Evolutionary conservation across 306 rosid species (phyloP).

Genomic region (Prosopis cineraria): DNA sequence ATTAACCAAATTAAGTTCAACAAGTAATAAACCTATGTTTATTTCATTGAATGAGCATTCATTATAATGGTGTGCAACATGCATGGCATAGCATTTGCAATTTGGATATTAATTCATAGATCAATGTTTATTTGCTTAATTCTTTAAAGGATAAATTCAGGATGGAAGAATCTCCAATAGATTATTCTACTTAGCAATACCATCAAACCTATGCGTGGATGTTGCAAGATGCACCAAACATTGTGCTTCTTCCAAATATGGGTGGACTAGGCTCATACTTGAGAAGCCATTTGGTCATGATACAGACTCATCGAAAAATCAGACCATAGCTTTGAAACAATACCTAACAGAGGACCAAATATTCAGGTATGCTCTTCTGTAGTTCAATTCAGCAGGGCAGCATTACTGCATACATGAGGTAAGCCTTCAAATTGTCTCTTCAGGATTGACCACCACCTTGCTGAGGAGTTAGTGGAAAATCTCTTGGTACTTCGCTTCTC

Average conservation of each 20-base stretch:
- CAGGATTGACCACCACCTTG: slow-evolving; percentile 72
- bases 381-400: neutral
- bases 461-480: slow-evolving; percentile 71
- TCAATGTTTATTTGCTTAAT: neutral
- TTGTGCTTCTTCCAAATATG: slow-evolving; percentile 57
- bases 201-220: slow-evolving; percentile 61
- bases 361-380: slow-evolving; percentile 47
- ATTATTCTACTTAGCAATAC: slow-evolving; percentile 62
- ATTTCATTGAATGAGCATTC: neutral
- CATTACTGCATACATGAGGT: neutral
- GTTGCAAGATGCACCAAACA: slow-evolving; percentile 59
- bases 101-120: neutral
- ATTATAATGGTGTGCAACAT: neutral
- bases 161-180: slow-evolving; percentile 50
- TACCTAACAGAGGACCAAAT: slow-evolving; percentile 67
- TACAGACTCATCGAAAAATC: slow-evolving; percentile 55
- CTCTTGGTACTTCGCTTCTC: slow-evolving; percentile 74
- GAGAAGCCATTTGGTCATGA: slow-evolving; percentile 76
- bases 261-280: slow-evolving; percentile 74
- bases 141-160: slow-evolving; percentile 5
- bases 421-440: slow-evolving; percentile 11
- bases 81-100: neutral
- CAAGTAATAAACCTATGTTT: neutral
- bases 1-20: too few species aligned
- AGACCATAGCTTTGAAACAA: slow-evolving; percentile 49